Evolutionary conservation across 768 basidiomycete species (phyloP).

Genomic region (Pulveroboletus sp.): DNA sequence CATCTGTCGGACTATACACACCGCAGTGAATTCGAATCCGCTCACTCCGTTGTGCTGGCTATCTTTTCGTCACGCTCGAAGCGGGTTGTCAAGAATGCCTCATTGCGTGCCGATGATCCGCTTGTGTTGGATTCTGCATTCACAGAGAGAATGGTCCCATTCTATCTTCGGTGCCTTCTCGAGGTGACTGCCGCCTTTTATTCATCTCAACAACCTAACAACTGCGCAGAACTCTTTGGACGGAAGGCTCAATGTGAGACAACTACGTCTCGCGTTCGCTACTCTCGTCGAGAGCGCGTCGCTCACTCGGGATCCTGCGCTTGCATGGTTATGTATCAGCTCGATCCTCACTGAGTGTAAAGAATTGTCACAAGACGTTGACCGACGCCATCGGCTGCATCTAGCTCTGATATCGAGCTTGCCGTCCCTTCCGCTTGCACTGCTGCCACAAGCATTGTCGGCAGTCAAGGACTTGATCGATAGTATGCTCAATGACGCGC

Average conservation of each 20-base stretch:
- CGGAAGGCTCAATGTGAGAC: constrained; percentile 56
- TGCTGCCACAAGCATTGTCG: constrained; percentile 56
- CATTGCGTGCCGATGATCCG: constrained; percentile 6
- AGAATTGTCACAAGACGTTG: constrained; percentile 15
- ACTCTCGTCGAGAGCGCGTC: constrained; percentile 63
- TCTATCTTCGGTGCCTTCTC: constrained; percentile 69
- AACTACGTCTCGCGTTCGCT: constrained; percentile 74
- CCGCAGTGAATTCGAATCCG: constrained; percentile 81
- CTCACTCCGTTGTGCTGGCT: constrained; percentile 80
- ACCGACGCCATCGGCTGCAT: constrained; percentile 51
- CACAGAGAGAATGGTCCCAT: constrained; percentile 62
- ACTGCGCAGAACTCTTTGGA: constrained; percentile 57
- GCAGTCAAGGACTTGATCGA: constrained; percentile 39
- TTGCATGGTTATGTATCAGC: constrained; percentile 72
- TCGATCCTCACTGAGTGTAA: constrained; percentile 50
- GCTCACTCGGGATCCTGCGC: constrained; percentile 38
- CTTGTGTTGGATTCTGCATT: constrained; percentile 34
- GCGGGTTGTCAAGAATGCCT: constrained; percentile 16
- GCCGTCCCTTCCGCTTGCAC: constrained; percentile 54
- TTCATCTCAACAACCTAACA: constrained; percentile 3
- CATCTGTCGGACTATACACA: constrained; percentile 55
- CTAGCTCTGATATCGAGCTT: constrained; percentile 65
- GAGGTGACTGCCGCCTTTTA: constrained; percentile 46
- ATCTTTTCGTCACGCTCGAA: constrained; percentile 64
- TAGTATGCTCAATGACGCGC: constrained; percentile 26